Base-by-base conservation (phyloP, 768 basidiomycete genomes). In the Leccinellum albellum region DNA sequence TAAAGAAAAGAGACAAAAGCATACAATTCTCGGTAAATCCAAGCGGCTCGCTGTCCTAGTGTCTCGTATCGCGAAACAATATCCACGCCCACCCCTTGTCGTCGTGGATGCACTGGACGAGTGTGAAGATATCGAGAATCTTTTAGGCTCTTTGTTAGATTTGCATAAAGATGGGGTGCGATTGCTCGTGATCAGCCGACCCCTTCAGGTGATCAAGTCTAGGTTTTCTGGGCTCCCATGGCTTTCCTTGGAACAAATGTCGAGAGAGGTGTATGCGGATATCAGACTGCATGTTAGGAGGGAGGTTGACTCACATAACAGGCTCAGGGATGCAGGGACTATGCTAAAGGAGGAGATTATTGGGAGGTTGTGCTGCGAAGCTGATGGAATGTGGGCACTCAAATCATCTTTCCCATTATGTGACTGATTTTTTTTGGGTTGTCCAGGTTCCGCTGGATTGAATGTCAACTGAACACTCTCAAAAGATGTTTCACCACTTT, bases 71-170 rank as follows among this genome's bases (percentile, higher is more conserved):
- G 59, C 51, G 2, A 44, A 32, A 12, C n/a, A 6, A 10, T 35
- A 56, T 15, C 14, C 1, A 6, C 42, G 15, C 7, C 56, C 14
- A 3, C 64, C 63, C 0, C n/a, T 55, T 4, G 0, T 60, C 1
- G 53, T 60, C 4, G 48, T 66, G 1, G 63, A 66, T 17, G 63
- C 58, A 0, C 32, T 66, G 1, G 64, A 66, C 21, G 63, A 64
- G 49, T 64, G 64, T 45, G 28, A 32, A n/a, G 53, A 61, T 7
- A 2, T 61, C 6, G 45, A 57, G 9, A 20, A 26, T 0, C 53
- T 61, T n/a, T 42, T 64, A 0, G 10, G 31, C 45, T 6, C n/a
- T 65, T n/a, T n/a, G 6, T 1, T 3, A 0, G 33, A 33, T 7
- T 14, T 61, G 51, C 26, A 45, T 0, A 33, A 40, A 3, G 51